phyloP scores from a whole-genome alignment of 78 protist species.

The Andalucia godoyi region DNA sequence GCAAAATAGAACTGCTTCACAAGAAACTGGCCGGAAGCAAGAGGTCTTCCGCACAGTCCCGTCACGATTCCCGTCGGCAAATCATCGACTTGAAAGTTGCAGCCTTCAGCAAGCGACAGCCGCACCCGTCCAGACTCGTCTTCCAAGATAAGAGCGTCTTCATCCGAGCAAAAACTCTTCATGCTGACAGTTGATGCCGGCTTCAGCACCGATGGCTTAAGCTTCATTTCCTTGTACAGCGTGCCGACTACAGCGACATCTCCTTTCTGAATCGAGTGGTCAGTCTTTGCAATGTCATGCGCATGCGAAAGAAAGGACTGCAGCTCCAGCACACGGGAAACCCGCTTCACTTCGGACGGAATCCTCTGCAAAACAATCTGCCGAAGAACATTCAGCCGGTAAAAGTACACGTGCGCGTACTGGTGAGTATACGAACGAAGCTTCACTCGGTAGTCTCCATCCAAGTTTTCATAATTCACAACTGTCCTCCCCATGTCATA shows the following conservation, averaged over 20 bases:
- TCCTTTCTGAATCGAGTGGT: background rate
- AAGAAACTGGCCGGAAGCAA: background rate
- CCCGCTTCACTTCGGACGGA: background rate
- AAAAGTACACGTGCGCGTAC: conserved; percentile 4
- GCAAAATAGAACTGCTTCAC: background rate
- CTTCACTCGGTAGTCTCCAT: too few species aligned
- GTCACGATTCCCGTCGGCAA: background rate
- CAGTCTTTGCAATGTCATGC: too few species aligned
- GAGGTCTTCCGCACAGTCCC: background rate
- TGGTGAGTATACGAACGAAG: too few species aligned
- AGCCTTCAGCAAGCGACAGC: background rate
- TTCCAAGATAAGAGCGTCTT: conserved; percentile 18
- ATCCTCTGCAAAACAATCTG: background rate
- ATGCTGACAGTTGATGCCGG: background rate
- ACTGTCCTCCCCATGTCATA: too few species aligned
- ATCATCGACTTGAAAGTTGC: background rate
- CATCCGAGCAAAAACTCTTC: background rate
- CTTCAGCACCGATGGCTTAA: conserved; percentile 6
- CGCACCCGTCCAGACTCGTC: conserved; percentile 22
- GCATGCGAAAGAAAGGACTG: background rate
- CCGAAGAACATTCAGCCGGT: background rate
- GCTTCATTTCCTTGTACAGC: conserved; percentile 26
- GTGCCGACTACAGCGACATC: background rate
- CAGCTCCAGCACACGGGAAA: background rate
- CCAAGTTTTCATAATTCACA: too few species aligned